These are phyloP conservation scores for Ajuga reptans DNA, from an alignment of 305 asterid genomes.

Conservation along the genomic window DNA sequence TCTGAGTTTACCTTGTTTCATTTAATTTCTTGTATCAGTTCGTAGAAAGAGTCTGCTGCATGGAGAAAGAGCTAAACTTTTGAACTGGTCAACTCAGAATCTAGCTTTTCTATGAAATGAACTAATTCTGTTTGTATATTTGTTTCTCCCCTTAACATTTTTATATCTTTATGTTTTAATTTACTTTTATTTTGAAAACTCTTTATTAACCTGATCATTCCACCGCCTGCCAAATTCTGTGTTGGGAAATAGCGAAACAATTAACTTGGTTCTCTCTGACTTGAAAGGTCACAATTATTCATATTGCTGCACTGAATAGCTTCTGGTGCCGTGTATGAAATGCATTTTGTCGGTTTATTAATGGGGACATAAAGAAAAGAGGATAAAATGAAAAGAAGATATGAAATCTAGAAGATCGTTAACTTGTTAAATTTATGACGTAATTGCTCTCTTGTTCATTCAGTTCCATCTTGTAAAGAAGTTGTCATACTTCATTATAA, in stretches of 20 bases:
- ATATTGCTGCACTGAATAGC: background rate
- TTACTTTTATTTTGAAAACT: background rate
- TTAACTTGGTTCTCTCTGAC: no score
- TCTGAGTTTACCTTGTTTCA: background rate
- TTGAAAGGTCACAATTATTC: no score
- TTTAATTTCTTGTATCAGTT: background rate
- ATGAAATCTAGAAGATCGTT: background rate
- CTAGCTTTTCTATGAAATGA: background rate
- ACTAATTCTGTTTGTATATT: background rate
- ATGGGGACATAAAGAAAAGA: background rate
- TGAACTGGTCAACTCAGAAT: background rate
- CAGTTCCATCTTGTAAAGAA: background rate
- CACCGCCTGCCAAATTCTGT: background rate
- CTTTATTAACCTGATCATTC: background rate
- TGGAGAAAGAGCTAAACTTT: background rate
- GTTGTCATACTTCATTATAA: background rate
- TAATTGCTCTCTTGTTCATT: background rate
- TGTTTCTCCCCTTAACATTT: background rate
- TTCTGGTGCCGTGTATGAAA: background rate
- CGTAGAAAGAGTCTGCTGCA: background rate
- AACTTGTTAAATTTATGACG: conserved; percentile 14
- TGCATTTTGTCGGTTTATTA: background rate
- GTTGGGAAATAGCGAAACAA: background rate
- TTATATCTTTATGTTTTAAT: background rate
- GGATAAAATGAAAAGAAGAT: background rate